phyloP scores from a whole-genome alignment of 345 rosid genomes.

The Acer saccharum region DNA sequence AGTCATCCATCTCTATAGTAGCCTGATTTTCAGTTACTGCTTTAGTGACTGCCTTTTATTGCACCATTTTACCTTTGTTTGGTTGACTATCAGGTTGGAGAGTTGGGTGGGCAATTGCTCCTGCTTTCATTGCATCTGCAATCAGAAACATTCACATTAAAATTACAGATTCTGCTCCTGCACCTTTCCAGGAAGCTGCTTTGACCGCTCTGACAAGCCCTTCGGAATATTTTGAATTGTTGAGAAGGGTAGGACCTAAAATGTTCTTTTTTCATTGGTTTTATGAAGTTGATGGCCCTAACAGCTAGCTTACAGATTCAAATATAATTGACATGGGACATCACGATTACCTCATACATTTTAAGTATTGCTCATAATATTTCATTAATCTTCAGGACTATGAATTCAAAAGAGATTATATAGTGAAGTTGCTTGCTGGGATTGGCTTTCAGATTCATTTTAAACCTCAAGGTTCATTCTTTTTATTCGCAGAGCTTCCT shows the following conservation, averaged over 20 bases:
- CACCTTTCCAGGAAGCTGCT: conserved; percentile 71
- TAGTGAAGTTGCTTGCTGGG: conserved; percentile 33
- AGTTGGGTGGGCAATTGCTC: conserved; percentile 72
- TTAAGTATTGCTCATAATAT: background rate
- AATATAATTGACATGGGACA: background rate
- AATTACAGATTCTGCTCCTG: conserved; percentile 62
- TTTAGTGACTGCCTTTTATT: conserved; percentile 3
- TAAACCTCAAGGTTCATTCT: conserved; percentile 59
- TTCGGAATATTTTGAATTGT: conserved; percentile 37
- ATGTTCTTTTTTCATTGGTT: background rate
- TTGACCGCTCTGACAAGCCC: conserved; percentile 48
- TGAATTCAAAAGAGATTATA: conserved; percentile 48
- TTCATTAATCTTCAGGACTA: conserved; percentile 42
- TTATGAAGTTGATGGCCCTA: background rate
- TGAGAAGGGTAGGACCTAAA: conserved; percentile 41
- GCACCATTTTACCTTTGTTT: conserved; percentile 5
- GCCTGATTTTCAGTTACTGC: background rate
- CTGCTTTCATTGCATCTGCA: conserved; percentile 45
- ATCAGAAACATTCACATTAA: conserved; percentile 54
- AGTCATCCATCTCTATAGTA: background rate
- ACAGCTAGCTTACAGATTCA: background rate
- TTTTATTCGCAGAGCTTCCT: conserved; percentile 56
- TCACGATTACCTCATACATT: background rate
- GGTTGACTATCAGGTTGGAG: conserved; percentile 52
- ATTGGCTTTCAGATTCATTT: conserved; percentile 51